These are phyloP conservation scores for Cucurbita argyrosperma DNA, from an alignment of 306 rosid species.

Conservation along the genomic window DNA sequence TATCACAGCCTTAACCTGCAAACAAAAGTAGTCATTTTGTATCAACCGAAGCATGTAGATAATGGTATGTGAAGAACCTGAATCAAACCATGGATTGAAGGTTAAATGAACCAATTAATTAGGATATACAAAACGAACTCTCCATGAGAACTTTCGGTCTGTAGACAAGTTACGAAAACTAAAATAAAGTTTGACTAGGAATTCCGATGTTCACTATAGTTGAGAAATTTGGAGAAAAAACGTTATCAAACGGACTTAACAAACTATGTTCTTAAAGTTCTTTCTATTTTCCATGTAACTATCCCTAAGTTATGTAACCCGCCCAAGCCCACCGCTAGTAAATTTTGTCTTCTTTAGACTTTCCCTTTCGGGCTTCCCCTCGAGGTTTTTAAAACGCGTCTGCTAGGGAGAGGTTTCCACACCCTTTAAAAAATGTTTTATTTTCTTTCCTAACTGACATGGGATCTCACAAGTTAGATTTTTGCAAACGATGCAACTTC, in stretches of 20 bases:
- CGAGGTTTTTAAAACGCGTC: too few relatives aligned
- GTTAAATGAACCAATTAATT: neutral
- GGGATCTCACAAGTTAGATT: neutral
- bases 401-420: too few relatives aligned
- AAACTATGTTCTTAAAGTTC: neutral
- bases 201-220: neutral
- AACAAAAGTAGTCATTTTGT: neutral
- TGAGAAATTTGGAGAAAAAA: neutral
- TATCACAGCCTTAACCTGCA: constrained; percentile 61
- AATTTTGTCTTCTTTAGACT: too few relatives aligned
- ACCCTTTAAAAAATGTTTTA: too few relatives aligned
- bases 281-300: neutral
- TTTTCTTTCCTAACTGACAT: too few relatives aligned
- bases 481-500: neutral
- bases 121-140: neutral
- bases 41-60: neutral
- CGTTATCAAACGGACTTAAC: too few relatives aligned
- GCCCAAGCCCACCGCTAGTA: too few relatives aligned
- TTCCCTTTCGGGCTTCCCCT: too few relatives aligned
- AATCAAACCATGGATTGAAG: neutral
- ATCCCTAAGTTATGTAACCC: neutral
- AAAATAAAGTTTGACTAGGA: neutral
- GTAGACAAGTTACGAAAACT: neutral
- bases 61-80: neutral
- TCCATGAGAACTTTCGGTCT: neutral